These are phyloP conservation scores for Penicillium sp. DNA, from an alignment of 2,329 filamentous ascomycete genomes.

Conservation along the genomic window DNA sequence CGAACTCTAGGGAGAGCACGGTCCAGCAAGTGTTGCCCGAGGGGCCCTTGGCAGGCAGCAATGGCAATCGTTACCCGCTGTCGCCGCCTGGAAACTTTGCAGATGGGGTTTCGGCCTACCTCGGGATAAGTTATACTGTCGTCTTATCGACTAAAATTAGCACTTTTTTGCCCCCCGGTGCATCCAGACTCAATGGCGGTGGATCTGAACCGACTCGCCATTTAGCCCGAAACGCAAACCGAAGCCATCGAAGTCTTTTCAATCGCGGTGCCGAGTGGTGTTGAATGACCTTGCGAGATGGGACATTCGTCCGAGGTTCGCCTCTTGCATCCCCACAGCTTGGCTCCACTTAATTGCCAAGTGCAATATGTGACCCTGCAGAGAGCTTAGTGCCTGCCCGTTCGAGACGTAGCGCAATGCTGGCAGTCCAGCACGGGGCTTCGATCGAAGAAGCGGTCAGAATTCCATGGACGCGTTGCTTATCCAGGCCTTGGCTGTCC, in stretches of 20 bases:
- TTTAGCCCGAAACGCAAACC: slow-evolving; percentile 2
- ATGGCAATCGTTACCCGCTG: neutral
- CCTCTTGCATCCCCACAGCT: slow-evolving; percentile 7
- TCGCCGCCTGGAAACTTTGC: neutral
- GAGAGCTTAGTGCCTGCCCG: slow-evolving; percentile 10
- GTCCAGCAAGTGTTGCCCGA: neutral
- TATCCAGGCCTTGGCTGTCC: slow-evolving; percentile 1
- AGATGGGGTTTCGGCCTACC: neutral
- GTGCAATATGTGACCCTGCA: slow-evolving; percentile 9
- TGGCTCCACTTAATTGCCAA: slow-evolving; percentile 9
- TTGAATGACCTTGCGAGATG: neutral
- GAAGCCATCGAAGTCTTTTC: neutral
- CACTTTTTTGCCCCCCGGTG: neutral
- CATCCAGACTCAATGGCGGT: neutral
- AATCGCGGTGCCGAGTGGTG: slow-evolving; percentile 8
- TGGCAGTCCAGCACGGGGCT: neutral
- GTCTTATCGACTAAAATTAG: neutral
- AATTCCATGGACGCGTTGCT: slow-evolving; percentile 1
- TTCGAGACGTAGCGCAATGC: slow-evolving; percentile 9
- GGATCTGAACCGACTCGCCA: neutral
- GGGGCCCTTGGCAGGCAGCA: neutral
- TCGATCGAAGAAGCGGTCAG: slow-evolving; percentile 16
- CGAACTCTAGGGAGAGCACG: neutral
- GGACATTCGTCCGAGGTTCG: slow-evolving; percentile 12
- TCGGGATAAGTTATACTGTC: neutral